Conservation (phyloP, 768 basidiomycete species). For the Leccinum ochraceum region DNA sequence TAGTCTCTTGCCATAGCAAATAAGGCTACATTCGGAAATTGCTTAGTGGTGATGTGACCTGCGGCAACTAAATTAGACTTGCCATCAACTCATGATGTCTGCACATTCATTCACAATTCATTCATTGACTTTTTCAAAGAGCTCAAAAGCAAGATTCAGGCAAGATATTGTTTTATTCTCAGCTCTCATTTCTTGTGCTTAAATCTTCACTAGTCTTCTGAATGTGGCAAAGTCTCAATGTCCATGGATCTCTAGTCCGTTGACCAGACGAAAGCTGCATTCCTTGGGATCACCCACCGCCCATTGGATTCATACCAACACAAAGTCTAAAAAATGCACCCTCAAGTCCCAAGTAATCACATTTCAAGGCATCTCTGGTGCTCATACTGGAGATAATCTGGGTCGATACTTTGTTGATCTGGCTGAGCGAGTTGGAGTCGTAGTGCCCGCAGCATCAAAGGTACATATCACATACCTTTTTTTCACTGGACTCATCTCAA, state of each 20-base stretch:
- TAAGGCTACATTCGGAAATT: background rate
- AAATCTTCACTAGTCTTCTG: background rate
- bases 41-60: background rate
- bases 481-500: too few species aligned
- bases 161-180: too few species aligned
- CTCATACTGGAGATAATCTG: background rate
- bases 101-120: too few species aligned
- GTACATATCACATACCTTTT: too few species aligned
- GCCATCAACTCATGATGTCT: too few species aligned
- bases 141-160: background rate
- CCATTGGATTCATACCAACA: background rate
- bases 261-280: too few species aligned
- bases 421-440: background rate
- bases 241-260: too few species aligned
- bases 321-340: background rate
- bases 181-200: too few species aligned
- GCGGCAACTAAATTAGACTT: too few species aligned
- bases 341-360: background rate
- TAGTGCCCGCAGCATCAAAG: background rate
- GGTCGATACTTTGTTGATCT: background rate
- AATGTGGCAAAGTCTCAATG: background rate
- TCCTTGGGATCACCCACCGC: background rate
- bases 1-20: background rate
- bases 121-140: too few species aligned
- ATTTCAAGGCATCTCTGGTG: background rate